Conservation (phyloP, 768 basidiomycete genomes). For the Lanmaoa rubissima region DNA sequence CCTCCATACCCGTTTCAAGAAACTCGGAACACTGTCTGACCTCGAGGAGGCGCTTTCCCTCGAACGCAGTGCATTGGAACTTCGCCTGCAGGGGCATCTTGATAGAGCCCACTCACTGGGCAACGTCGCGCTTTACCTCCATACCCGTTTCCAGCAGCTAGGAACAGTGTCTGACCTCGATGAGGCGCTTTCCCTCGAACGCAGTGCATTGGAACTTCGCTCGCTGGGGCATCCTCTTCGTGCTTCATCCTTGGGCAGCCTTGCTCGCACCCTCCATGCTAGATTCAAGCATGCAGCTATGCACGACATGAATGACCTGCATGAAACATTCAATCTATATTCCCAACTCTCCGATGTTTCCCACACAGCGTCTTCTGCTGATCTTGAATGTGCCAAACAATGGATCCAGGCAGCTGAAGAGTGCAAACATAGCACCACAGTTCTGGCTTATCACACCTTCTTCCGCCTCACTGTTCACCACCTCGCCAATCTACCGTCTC, state of each 20-base stretch:
- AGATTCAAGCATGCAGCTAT: neutral
- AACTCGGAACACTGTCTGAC: too few species aligned
- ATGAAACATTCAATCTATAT: neutral
- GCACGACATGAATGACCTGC: neutral
- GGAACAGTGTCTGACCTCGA: too few species aligned
- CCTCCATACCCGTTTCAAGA: too few species aligned
- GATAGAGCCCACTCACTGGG: neutral
- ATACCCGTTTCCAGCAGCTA: too few species aligned
- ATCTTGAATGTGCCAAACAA: neutral
- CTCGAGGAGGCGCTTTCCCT: too few species aligned
- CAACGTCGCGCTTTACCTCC: too few species aligned
- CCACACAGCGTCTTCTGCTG: neutral
- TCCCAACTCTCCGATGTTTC: neutral
- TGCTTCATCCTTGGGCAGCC: neutral
- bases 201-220: too few species aligned
- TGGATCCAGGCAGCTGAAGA: neutral
- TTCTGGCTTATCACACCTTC: slow-evolving; percentile 16
- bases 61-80: too few species aligned
- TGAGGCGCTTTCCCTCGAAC: too few species aligned
- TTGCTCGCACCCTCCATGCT: neutral
- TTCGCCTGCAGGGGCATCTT: neutral
- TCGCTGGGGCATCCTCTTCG: neutral
- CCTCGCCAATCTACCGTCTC: neutral
- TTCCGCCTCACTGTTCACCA: neutral
- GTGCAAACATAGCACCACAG: slow-evolving; percentile 1